phyloP scores from a whole-genome alignment of 441 rosid species.

The Macaranga tanarius region DNA sequence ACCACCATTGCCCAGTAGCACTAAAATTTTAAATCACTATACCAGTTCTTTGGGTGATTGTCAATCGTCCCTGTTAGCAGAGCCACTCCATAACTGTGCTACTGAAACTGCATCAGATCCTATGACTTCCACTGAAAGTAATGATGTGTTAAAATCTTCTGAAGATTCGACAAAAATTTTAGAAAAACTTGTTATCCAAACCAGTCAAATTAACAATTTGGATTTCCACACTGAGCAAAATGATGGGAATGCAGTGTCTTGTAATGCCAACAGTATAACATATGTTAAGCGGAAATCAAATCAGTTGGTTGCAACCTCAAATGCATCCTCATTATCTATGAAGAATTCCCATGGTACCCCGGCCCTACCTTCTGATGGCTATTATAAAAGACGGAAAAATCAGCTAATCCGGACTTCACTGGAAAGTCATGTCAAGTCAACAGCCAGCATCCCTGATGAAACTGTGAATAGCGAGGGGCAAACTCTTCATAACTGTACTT shows the following conservation, averaged over 20 bases:
- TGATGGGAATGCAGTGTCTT: conserved; percentile 38
- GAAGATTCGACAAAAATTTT: conserved; percentile 40
- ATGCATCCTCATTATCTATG: conserved; percentile 29
- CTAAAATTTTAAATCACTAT: conserved; percentile 32
- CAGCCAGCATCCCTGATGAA: conserved; percentile 33
- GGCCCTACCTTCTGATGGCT: conserved; percentile 52
- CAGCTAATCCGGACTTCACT: conserved; percentile 75
- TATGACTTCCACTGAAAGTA: conserved; percentile 38
- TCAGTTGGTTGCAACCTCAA: conserved; percentile 80
- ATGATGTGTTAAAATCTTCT: conserved; percentile 36
- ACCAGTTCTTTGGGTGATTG: conserved; percentile 38
- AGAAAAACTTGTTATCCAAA: conserved; percentile 37
- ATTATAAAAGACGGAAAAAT: conserved; percentile 78
- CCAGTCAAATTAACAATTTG: conserved; percentile 33
- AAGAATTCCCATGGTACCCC: conserved; percentile 39
- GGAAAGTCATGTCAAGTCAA: conserved; percentile 40
- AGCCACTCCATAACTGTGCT: conserved; percentile 36
- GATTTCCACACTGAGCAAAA: conserved; percentile 43
- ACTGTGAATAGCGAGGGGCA: conserved; percentile 37
- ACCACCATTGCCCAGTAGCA: conserved; percentile 37
- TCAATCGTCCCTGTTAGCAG: conserved; percentile 40
- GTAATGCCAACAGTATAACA: conserved; percentile 47
- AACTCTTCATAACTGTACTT: conserved; percentile 36
- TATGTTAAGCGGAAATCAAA: conserved; percentile 79
- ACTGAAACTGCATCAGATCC: conserved; percentile 40